These are phyloP conservation scores for Rubus parviflorus DNA, from an alignment of 306 rosid genomes.

Conservation along the genomic window DNA sequence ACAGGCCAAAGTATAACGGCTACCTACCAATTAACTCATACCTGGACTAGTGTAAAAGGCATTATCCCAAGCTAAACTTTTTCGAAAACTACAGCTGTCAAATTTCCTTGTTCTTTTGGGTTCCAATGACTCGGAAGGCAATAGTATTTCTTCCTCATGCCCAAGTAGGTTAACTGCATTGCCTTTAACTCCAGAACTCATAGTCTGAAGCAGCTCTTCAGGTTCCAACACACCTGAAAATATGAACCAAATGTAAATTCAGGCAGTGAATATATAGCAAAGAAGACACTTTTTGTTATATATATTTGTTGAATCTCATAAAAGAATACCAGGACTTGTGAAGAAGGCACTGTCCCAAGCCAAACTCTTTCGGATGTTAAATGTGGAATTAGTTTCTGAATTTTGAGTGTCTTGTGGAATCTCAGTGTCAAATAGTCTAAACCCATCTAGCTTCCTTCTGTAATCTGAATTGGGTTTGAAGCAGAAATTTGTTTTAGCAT, in stretches of 20 bases:
- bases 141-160: constrained; percentile 33
- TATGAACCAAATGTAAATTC: background rate
- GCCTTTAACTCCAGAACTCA: constrained; percentile 19
- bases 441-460: constrained; percentile 53
- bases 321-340: constrained; percentile 51
- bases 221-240: constrained; percentile 60
- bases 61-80: constrained; percentile 70
- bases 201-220: constrained; percentile 50
- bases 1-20: background rate
- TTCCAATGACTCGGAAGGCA: constrained; percentile 37
- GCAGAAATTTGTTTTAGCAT: background rate
- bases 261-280: background rate
- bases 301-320: background rate
- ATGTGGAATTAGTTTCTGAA: constrained; percentile 25
- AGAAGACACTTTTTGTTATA: background rate
- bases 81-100: constrained; percentile 31
- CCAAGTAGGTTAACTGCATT: constrained; percentile 29
- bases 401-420: constrained; percentile 22
- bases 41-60: constrained; percentile 65
- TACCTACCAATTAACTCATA: constrained; percentile 17
- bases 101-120: constrained; percentile 25
- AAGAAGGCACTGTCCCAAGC: constrained; percentile 82
- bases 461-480: constrained; percentile 23
- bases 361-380: constrained; percentile 54
- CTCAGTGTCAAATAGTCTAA: constrained; percentile 7